phyloP scores from a whole-genome alignment of 106 monocot genomes.

The Xerophyta viscosa region DNA sequence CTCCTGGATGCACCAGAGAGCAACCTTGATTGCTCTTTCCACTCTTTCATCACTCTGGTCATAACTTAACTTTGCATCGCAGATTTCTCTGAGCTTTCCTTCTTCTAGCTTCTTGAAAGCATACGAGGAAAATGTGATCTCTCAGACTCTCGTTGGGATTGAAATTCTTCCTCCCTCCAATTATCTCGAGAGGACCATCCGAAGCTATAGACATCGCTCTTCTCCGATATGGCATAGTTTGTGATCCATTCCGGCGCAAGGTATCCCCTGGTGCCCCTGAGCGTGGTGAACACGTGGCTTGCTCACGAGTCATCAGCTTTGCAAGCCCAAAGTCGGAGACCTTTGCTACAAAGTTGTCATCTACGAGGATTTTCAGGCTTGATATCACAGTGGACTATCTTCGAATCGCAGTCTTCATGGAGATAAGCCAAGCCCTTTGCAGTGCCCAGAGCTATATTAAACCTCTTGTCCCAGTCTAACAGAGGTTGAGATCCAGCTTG shows the following conservation, averaged over 20 bases:
- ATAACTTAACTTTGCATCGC: slow-evolving; percentile 26
- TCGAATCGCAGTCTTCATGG: slow-evolving; percentile 53
- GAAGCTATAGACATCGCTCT: slow-evolving; percentile 79
- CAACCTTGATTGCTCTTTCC: slow-evolving; percentile 49
- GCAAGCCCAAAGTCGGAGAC: slow-evolving; percentile 66
- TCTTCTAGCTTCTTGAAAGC: slow-evolving; percentile 74
- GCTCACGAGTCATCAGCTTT: slow-evolving; percentile 59
- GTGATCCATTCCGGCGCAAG: slow-evolving; percentile 64
- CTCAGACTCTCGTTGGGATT: slow-evolving; percentile 48
- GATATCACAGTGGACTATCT: slow-evolving; percentile 62
- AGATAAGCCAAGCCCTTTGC: slow-evolving; percentile 61
- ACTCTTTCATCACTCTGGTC: slow-evolving; percentile 39
- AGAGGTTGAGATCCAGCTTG: not conserved
- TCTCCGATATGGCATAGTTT: slow-evolving; percentile 63
- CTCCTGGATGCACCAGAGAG: slow-evolving; percentile 88
- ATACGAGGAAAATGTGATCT: slow-evolving; percentile 62
- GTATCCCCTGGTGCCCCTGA: slow-evolving; percentile 70
- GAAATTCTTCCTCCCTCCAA: slow-evolving; percentile 65
- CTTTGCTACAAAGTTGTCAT: slow-evolving; percentile 43
- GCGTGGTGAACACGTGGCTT: slow-evolving; percentile 64
- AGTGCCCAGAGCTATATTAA: slow-evolving; percentile 42
- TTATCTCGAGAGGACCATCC: slow-evolving; percentile 89
- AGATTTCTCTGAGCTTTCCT: slow-evolving; percentile 44
- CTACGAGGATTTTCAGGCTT: slow-evolving; percentile 65
- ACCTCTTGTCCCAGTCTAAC: slow-evolving; percentile 44